Evolutionary conservation across 116 monocot genomes (phyloP).

Genomic region (Cymodocea nodosa): DNA sequence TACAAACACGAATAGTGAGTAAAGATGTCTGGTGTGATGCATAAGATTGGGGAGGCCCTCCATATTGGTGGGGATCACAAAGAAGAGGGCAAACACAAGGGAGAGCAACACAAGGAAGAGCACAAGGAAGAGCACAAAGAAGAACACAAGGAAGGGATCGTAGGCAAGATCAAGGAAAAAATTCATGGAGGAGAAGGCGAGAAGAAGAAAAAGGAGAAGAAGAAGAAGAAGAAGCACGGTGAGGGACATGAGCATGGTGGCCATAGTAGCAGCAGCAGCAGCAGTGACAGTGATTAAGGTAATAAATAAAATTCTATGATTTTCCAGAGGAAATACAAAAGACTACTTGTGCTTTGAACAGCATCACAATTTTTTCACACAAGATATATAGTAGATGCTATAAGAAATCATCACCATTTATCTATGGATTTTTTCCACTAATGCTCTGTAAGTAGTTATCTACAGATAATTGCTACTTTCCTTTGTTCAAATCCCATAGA

Average conservation of each 20-base stretch:
- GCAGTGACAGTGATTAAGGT: conserved; percentile 12
- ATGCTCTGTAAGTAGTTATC: too few relatives aligned
- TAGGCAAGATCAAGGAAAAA: conserved; percentile 23
- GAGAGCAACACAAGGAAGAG: background rate
- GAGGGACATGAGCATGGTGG: background rate
- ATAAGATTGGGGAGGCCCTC: conserved; percentile 22
- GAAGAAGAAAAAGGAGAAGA: conserved; percentile 9
- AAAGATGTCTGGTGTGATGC: conserved; percentile 15
- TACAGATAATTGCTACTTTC: too few relatives aligned
- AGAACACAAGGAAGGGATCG: conserved; percentile 11
- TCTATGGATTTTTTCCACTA: too few relatives aligned
- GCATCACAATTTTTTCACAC: too few relatives aligned
- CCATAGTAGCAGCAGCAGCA: conserved; percentile 9
- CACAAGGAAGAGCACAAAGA: background rate
- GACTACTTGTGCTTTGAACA: too few relatives aligned
- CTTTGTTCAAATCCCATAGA: too few relatives aligned
- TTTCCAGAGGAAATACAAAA: too few relatives aligned
- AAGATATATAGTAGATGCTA: too few relatives aligned
- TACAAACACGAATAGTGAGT: background rate
- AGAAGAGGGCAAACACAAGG: conserved; percentile 1
- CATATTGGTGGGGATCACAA: conserved; percentile 12
- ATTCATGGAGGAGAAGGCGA: conserved; percentile 8
- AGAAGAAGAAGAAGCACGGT: conserved; percentile 12
- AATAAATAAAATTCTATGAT: background rate
- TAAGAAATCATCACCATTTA: too few relatives aligned